Evolutionary conservation across 2,329 filamentous ascomycete genomes (phyloP).

Genomic region (Diaporthe velutina): DNA sequence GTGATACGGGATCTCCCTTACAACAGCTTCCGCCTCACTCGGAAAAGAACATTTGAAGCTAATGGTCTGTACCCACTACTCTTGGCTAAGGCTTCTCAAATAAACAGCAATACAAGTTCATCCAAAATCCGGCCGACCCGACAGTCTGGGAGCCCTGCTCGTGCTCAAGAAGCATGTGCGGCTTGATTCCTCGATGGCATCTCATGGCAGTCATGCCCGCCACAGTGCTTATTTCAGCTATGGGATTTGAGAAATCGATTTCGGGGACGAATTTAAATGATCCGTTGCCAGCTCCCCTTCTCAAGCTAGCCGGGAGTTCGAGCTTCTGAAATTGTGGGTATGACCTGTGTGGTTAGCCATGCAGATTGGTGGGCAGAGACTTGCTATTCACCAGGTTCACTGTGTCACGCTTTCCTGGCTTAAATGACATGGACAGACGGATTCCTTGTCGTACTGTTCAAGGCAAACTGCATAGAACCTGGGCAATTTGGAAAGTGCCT

Average conservation of each 20-base stretch:
- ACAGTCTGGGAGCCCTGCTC: not conserved
- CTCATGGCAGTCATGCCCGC: not conserved
- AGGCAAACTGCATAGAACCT: not conserved
- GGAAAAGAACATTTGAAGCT: no score
- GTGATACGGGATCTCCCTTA: not conserved
- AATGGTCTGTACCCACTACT: not conserved
- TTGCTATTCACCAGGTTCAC: not conserved
- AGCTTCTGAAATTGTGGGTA: not conserved
- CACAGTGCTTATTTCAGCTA: not conserved
- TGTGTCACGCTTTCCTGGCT: not conserved
- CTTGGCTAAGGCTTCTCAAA: not conserved
- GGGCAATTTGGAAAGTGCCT: not conserved
- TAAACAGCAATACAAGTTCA: not conserved
- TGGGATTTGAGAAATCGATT: not conserved
- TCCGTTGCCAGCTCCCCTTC: not conserved
- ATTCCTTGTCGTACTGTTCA: not conserved
- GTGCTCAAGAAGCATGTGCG: not conserved
- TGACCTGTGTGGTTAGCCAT: not conserved
- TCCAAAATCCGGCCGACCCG: not conserved
- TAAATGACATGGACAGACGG: not conserved
- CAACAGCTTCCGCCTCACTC: not conserved
- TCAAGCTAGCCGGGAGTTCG: not conserved
- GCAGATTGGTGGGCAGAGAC: not conserved
- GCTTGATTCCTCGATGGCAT: not conserved
- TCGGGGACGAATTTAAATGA: not conserved